These are phyloP conservation scores for Cystobasidium onofrii DNA, from an alignment of 768 basidiomycete genomes.

Conservation along the genomic window DNA sequence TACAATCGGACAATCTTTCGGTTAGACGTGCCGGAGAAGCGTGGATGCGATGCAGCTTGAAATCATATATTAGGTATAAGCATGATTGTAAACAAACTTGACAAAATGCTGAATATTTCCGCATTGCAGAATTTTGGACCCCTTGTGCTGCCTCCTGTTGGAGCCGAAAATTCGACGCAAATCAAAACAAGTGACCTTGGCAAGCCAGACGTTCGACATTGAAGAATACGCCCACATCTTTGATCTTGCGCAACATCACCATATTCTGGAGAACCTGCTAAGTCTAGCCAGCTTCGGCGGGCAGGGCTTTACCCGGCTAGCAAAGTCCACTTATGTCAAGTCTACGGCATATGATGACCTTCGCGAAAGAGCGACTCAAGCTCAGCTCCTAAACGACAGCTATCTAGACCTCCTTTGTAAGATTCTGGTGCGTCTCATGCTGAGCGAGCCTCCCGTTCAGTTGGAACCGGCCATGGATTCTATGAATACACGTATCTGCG, in stretches of 20 bases:
- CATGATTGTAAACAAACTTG: neutral
- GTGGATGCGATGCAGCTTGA: slow-evolving; percentile 92
- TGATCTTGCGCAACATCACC: slow-evolving; percentile 63
- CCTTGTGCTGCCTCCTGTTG: slow-evolving; percentile 67
- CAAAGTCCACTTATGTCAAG: slow-evolving; percentile 57
- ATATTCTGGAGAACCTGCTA: slow-evolving; percentile 68
- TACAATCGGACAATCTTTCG: slow-evolving; percentile 66
- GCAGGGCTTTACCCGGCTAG: slow-evolving; percentile 71
- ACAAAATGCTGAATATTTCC: neutral
- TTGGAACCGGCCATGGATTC: slow-evolving; percentile 54
- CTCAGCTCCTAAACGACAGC: slow-evolving; percentile 33
- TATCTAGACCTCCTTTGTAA: slow-evolving; percentile 73
- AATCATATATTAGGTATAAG: slow-evolving; percentile 75
- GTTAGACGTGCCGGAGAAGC: slow-evolving; percentile 77
- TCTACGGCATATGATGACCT: slow-evolving; percentile 61
- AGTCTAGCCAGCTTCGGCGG: slow-evolving; percentile 78
- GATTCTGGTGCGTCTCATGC: slow-evolving; percentile 59
- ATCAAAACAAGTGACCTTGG: slow-evolving; percentile 52
- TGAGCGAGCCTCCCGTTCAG: slow-evolving; percentile 59
- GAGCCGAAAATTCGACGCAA: slow-evolving; percentile 60
- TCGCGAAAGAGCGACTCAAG: slow-evolving; percentile 51
- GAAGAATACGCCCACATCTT: slow-evolving; percentile 65
- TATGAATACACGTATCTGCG: slow-evolving; percentile 61
- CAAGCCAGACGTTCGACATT: slow-evolving; percentile 60
- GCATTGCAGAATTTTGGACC: slow-evolving; percentile 68